Conservation (phyloP, 306 rosid species). For the Geum urbanum region DNA sequence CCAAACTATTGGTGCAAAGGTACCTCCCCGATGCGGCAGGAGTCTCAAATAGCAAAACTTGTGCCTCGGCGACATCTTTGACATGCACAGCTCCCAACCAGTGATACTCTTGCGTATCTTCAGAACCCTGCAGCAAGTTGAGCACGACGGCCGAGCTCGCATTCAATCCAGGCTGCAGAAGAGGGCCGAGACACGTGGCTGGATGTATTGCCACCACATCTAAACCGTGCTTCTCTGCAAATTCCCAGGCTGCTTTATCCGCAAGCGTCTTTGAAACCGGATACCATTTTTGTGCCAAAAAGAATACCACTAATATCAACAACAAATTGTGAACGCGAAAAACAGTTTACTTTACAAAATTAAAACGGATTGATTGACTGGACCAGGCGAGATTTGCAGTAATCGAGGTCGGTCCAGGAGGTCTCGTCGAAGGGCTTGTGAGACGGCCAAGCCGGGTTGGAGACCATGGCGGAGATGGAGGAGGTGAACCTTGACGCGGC, state of each 20-base stretch:
- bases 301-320: not conserved
- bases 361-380: too few relatives aligned
- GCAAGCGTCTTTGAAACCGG: constrained; percentile 85
- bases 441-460: constrained; percentile 70
- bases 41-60: constrained; percentile 49
- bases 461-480: constrained; percentile 81
- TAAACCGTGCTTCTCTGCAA: constrained; percentile 31
- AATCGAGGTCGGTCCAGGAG: constrained; percentile 78
- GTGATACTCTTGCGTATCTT: constrained; percentile 66
- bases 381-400: constrained; percentile 46
- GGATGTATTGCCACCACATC: constrained; percentile 72
- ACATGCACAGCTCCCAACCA: constrained; percentile 94
- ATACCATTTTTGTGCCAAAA: constrained; percentile 52
- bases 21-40: constrained; percentile 72
- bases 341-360: too few relatives aligned
- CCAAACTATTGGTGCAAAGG: constrained; percentile 69
- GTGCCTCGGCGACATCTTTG: constrained; percentile 62
- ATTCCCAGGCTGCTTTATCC: constrained; percentile 81
- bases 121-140: constrained; percentile 60
- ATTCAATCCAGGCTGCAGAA: constrained; percentile 61
- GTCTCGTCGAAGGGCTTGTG: constrained; percentile 46
- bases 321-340: too few relatives aligned
- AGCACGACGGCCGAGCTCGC: constrained; percentile 74
- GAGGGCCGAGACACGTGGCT: constrained; percentile 59
- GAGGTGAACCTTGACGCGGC: constrained; percentile 62